These are phyloP conservation scores for baker's yeast (Saccharomyces cerevisiae) DNA, from an alignment of 805 yeast genomes.

Conservation along the genomic window DNA sequence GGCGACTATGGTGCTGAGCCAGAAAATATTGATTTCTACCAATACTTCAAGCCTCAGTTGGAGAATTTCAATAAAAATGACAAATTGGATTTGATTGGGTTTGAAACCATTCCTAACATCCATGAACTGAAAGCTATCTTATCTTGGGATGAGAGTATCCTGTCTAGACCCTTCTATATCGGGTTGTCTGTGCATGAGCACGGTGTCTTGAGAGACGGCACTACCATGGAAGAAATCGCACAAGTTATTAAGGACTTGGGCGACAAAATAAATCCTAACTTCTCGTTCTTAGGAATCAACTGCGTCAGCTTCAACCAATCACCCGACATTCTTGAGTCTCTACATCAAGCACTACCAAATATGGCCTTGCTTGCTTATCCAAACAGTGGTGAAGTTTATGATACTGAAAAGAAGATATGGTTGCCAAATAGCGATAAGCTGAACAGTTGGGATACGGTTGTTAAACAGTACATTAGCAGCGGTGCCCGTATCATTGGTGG, in stretches of 20 bases:
- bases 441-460: conserved; percentile 34
- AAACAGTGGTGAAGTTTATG: conserved; percentile 64
- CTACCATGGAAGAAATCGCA: conserved; percentile 32
- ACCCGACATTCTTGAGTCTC: conserved; percentile 30
- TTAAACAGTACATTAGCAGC: conserved; percentile 33
- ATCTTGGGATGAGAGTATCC: conserved; percentile 30
- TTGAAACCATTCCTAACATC: conserved; percentile 67
- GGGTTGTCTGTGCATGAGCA: conserved; percentile 36
- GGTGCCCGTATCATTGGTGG: conserved; percentile 58
- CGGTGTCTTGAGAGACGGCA: conserved; percentile 43
- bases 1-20: conserved; percentile 46
- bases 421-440: conserved; percentile 17
- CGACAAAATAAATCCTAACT: conserved; percentile 19
- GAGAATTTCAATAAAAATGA: conserved; percentile 41
- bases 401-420: conserved; percentile 41
- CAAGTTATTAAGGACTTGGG: conserved; percentile 13
- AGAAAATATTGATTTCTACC: conserved; percentile 24
- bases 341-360: conserved; percentile 15
- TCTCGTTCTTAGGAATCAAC: conserved; percentile 57
- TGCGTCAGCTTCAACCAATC: conserved; percentile 48
- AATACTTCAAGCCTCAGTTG: conserved; percentile 32
- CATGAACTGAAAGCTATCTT: conserved; percentile 47
- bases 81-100: conserved; percentile 47
- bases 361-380: conserved; percentile 55
- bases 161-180: conserved; percentile 37